A percentile compares a stretch with the other conserved stretches of the same genome.
Conservation (phyloP, 1,284 basidiomycete genomes). For the Trichosporon coremiiforme region DNA sequence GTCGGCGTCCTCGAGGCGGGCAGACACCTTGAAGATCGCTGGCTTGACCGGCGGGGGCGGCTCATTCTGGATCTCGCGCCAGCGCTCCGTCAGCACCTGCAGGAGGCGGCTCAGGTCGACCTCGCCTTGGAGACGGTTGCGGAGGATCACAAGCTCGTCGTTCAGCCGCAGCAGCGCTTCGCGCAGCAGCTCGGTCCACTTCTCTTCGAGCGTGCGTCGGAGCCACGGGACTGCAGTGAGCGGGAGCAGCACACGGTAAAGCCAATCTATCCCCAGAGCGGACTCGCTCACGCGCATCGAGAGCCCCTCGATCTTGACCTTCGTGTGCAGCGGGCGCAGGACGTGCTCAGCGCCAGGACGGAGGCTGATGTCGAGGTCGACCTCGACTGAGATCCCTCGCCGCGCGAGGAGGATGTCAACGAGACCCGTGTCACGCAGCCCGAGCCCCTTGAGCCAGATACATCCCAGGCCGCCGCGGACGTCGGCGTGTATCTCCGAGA, state of each 20-base stretch:
- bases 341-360: conserved; percentile 9
- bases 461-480: conserved; percentile 16
- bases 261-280: neutral
- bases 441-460: conserved; percentile 19
- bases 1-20: neutral
- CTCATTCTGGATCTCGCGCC: neutral
- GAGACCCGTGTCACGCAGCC: conserved; percentile 20
- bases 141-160: conserved; percentile 1
- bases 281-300: conserved; percentile 5
- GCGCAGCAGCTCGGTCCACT: conserved; percentile 10
- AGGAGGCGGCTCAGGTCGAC: neutral
- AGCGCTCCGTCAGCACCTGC: neutral
- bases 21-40: neutral
- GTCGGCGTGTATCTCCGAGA: conserved; percentile 24
- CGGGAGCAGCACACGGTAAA: neutral
- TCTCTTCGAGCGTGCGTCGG: neutral
- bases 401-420: conserved; percentile 24
- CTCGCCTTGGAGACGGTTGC: neutral
- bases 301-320: conserved; percentile 22
- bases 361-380: conserved; percentile 27
- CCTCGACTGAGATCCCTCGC: conserved; percentile 3
- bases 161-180: neutral
- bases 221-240: neutral
- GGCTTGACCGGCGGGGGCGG: neutral
- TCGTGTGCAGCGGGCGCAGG: conserved; percentile 9